Conservation (phyloP, 805 yeast species). For the Dipodascus geniculatus region DNA sequence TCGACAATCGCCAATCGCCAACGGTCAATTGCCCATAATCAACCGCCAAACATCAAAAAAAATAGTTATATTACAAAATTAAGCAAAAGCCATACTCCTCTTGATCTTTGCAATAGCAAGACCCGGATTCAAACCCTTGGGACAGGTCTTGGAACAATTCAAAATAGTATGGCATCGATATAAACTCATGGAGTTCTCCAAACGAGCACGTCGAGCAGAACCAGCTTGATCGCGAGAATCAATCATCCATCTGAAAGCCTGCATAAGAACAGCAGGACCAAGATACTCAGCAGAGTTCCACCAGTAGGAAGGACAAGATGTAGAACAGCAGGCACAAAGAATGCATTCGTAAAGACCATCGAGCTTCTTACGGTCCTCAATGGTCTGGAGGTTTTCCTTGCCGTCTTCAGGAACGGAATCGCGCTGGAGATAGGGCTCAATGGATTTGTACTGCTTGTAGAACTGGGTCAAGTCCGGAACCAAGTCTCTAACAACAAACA, state of each 20-base stretch:
- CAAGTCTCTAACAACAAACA: slow-evolving; percentile 93
- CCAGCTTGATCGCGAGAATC: slow-evolving; percentile 95
- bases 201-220: slow-evolving; percentile 66
- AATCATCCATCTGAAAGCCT: slow-evolving; percentile 97
- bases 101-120: slow-evolving; percentile 94
- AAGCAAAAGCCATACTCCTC: slow-evolving; percentile 66
- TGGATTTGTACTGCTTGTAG: slow-evolving; percentile 96
- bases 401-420: slow-evolving; percentile 74
- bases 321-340: slow-evolving; percentile 96
- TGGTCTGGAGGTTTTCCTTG: slow-evolving; percentile 80
- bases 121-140: slow-evolving; percentile 98
- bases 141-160: slow-evolving; percentile 98
- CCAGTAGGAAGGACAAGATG: slow-evolving; percentile 99
- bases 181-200: slow-evolving; percentile 93
- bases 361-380: slow-evolving; percentile 87
- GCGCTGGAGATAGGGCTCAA: slow-evolving; percentile 93
- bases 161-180: slow-evolving; percentile 98
- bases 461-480: slow-evolving; percentile 97
- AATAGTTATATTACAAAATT: background rate
- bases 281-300: slow-evolving; percentile 98
- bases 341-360: slow-evolving; percentile 98
- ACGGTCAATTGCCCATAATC: too few species aligned
- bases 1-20: too few species aligned
- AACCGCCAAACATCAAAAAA: too few species aligned
- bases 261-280: slow-evolving; percentile 98